Conservation (phyloP, 208 protist species). For the Wallacemonas sp. region DNA sequence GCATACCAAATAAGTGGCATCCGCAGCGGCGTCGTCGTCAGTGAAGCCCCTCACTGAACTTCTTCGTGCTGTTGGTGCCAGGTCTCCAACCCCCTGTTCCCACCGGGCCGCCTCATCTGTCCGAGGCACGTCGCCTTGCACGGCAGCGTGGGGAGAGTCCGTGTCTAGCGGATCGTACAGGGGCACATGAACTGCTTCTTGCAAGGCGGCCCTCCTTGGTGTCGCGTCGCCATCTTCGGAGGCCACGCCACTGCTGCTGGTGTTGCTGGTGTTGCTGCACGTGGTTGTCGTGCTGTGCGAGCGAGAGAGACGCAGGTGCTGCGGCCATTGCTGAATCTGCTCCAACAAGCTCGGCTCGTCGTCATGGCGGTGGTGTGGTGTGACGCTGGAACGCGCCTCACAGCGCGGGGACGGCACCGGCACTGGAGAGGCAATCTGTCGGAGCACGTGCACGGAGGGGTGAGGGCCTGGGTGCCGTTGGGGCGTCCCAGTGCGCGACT, state of each 20-base stretch:
- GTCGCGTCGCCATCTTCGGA: neutral
- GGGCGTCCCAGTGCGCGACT: neutral
- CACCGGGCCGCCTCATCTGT: too few species aligned
- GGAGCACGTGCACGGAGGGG: constrained; percentile 6
- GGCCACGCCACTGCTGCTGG: constrained; percentile 1
- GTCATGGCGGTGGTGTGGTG: neutral
- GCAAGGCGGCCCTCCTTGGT: too few species aligned
- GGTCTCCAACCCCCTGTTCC: too few species aligned
- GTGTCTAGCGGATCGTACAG: too few species aligned
- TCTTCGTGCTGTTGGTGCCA: too few species aligned
- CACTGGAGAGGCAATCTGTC: neutral
- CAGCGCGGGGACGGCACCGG: neutral
- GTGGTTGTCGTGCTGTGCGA: neutral
- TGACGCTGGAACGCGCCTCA: neutral
- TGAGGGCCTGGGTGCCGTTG: neutral
- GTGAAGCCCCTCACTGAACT: too few species aligned
- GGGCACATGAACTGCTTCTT: too few species aligned
- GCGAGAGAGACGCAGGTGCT: neutral
- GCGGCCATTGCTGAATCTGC: constrained; percentile 12
- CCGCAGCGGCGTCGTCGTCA: neutral
- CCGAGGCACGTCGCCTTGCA: too few species aligned
- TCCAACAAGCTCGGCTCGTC: neutral
- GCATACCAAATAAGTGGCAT: neutral
- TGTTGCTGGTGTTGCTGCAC: neutral
- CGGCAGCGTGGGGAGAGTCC: too few species aligned